Conservation (phyloP, 2,329 filamentous ascomycete species). For the Neonectria coccinea region DNA sequence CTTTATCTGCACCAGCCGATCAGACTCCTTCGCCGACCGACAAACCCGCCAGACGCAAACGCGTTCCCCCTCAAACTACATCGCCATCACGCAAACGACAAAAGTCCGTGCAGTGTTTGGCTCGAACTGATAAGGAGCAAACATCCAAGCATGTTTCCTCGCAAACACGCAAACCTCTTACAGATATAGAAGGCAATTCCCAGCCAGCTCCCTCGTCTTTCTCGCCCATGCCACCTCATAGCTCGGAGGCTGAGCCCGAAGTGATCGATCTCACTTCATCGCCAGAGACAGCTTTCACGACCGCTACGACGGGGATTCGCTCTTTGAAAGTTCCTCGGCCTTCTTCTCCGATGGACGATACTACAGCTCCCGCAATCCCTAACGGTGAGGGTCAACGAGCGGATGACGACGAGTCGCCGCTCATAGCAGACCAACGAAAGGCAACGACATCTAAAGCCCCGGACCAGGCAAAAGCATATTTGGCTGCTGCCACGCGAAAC, state of each 20-base stretch:
- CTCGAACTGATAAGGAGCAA: neutral
- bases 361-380: slow-evolving; percentile 11
- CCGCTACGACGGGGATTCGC: slow-evolving; percentile 6
- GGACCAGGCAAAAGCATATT: neutral
- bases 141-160: slow-evolving; percentile 12
- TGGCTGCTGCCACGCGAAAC: neutral
- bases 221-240: neutral
- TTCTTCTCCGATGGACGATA: slow-evolving; percentile 8
- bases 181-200: slow-evolving; percentile 42
- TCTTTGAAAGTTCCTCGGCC: slow-evolving; percentile 6
- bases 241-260: slow-evolving; percentile 1
- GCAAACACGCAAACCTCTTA: slow-evolving; percentile 37
- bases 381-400: neutral
- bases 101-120: slow-evolving; percentile 12
- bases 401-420: neutral
- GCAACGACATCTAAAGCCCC: neutral
- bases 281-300: slow-evolving; percentile 23
- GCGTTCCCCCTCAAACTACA: slow-evolving; percentile 2
- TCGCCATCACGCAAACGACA: slow-evolving; percentile 37
- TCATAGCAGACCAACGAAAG: no score
- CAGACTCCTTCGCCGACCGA: neutral
- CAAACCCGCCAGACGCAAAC: slow-evolving; percentile 10
- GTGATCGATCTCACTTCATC: slow-evolving; percentile 35
- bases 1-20: slow-evolving; percentile 24
- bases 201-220: slow-evolving; percentile 23